Evolutionary conservation across 2,329 filamentous ascomycete genomes (phyloP).

Genomic region (Aspergillus pseudotamarii): DNA sequence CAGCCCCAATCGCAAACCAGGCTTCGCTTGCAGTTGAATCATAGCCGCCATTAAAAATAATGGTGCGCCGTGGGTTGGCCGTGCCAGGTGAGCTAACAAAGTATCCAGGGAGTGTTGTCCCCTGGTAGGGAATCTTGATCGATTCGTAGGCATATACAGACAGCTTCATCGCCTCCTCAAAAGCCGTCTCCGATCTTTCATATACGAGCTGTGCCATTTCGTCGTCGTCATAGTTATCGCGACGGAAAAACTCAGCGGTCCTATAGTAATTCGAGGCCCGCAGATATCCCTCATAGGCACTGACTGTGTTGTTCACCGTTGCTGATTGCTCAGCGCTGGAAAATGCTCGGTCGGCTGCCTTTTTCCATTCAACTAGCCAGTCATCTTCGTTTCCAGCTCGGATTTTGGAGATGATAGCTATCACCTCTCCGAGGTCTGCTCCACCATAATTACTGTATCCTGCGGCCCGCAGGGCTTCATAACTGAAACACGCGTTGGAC

Average conservation of each 20-base stretch:
- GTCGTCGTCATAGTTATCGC: background rate
- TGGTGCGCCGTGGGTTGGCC: constrained; percentile 12
- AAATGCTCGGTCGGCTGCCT: background rate
- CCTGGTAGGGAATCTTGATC: constrained; percentile 4
- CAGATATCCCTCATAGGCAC: constrained; percentile 2
- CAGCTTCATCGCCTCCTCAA: background rate
- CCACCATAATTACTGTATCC: constrained; percentile 4
- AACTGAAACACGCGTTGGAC: constrained; percentile 4
- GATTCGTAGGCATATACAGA: background rate
- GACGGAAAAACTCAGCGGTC: constrained; percentile 3
- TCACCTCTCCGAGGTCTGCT: constrained; percentile 3
- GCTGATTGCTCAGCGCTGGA: background rate
- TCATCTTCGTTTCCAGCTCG: background rate
- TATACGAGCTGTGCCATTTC: background rate
- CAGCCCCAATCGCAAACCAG: constrained; percentile 27
- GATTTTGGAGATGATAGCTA: constrained; percentile 1
- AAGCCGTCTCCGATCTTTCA: background rate
- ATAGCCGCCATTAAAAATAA: constrained; percentile 30
- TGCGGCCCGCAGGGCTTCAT: constrained; percentile 2
- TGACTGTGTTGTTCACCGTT: background rate
- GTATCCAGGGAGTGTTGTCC: background rate
- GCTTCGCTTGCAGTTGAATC: constrained; percentile 35
- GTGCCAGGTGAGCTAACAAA: background rate
- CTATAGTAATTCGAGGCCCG: background rate
- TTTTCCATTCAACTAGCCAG: constrained; percentile 3